phyloP scores from a whole-genome alignment of 441 rosid species.

The Geranium incanum region DNA sequence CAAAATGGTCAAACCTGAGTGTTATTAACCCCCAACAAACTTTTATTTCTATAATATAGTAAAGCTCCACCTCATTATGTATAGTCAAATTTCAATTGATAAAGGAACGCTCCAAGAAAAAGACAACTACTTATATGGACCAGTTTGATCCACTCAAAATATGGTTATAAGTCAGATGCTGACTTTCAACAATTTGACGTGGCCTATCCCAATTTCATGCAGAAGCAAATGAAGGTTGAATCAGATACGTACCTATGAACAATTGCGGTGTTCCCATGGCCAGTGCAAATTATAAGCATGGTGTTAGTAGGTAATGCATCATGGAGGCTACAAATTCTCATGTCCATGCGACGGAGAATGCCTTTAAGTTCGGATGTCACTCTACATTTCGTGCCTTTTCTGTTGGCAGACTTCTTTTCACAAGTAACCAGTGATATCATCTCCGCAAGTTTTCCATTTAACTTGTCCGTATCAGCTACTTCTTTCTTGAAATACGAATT shows the following conservation, averaged over 20 bases:
- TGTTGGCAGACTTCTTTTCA: conserved; percentile 34
- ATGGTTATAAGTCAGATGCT: too few relatives aligned
- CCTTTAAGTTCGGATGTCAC: conserved; percentile 54
- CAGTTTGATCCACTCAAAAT: too few relatives aligned
- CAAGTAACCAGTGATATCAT: conserved; percentile 74
- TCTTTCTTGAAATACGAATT: conserved; percentile 57
- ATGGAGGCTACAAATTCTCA: conserved; percentile 44
- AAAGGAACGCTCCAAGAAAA: too few relatives aligned
- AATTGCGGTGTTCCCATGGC: conserved; percentile 84
- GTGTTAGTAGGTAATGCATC: conserved; percentile 63
- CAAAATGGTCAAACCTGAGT: too few relatives aligned
- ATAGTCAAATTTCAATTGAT: too few relatives aligned
- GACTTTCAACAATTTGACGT: too few relatives aligned
- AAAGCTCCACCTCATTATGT: too few relatives aligned
- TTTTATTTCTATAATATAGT: too few relatives aligned
- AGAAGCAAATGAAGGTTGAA: too few relatives aligned
- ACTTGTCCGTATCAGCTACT: conserved; percentile 49
- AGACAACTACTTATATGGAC: too few relatives aligned
- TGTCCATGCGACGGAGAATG: conserved; percentile 44
- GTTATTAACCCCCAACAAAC: too few relatives aligned
- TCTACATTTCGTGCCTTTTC: conserved; percentile 35
- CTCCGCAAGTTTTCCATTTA: conserved; percentile 68
- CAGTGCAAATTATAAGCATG: conserved; percentile 85
- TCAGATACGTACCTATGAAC: conserved; percentile 51
- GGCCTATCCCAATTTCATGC: too few relatives aligned